Conservation (phyloP, 306 rosid genomes). For the Corylus americana region DNA sequence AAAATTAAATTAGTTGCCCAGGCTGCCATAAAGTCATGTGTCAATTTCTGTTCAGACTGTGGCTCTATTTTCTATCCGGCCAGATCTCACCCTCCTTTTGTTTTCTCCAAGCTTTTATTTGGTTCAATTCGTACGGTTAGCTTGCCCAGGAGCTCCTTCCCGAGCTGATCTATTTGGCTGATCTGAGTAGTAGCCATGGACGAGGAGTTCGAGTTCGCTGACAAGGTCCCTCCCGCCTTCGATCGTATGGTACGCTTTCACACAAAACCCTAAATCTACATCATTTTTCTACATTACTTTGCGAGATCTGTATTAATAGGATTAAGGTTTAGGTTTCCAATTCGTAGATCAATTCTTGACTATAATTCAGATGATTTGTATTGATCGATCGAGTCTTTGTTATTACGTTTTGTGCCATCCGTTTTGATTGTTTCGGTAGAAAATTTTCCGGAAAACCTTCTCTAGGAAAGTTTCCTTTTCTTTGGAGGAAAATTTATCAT, state of each 20-base stretch:
- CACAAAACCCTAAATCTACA: background rate
- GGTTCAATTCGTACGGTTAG: background rate
- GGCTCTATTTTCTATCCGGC: background rate
- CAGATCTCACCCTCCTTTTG: background rate
- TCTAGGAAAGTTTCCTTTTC: background rate
- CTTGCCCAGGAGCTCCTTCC: background rate
- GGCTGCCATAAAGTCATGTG: background rate
- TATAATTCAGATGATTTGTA: background rate
- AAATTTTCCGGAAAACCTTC: background rate
- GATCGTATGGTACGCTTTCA: constrained; percentile 45
- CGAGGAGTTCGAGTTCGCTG: constrained; percentile 39
- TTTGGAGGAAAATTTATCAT: background rate
- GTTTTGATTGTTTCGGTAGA: background rate
- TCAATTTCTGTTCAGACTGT: background rate
- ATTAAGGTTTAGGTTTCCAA: background rate
- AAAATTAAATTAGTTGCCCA: background rate
- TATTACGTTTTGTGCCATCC: background rate
- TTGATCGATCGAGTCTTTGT: background rate
- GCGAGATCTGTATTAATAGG: background rate
- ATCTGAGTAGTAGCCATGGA: constrained; percentile 44
- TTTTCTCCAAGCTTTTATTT: constrained; percentile 27
- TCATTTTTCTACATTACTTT: background rate
- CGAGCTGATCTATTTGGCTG: constrained; percentile 34
- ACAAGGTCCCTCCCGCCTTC: constrained; percentile 49
- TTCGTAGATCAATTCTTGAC: background rate